These are phyloP conservation scores for Neoboletus brunneissimus DNA, from an alignment of 768 basidiomycete genomes.

Conservation along the genomic window DNA sequence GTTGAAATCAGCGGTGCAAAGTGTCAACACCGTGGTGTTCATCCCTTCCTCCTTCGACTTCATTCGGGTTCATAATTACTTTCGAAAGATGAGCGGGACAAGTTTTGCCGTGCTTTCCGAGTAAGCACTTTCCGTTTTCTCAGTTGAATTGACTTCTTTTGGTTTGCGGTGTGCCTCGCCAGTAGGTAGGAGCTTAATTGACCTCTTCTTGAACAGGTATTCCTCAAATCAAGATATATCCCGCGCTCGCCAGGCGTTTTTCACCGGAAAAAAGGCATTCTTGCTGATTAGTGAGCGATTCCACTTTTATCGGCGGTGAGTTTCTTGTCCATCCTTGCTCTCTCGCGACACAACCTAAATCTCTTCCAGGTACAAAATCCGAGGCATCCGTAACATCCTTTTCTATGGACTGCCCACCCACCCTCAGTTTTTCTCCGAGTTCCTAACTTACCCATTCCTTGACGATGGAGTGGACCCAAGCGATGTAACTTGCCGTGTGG, in stretches of 20 bases:
- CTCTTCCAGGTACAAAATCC: conserved; percentile 76
- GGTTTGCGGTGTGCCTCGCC: background rate
- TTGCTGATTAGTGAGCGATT: conserved; percentile 95
- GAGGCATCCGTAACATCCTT: conserved; percentile 88
- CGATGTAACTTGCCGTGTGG: conserved; percentile 77
- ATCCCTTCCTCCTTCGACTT: conserved; percentile 97
- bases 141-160: background rate
- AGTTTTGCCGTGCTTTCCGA: conserved; percentile 87
- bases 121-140: conserved; percentile 40
- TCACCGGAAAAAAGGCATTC: conserved; percentile 81
- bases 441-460: conserved; percentile 86
- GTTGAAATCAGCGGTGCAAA: conserved; percentile 91
- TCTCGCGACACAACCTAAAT: background rate
- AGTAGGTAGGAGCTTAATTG: background rate
- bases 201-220: conserved; percentile 51
- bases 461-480: conserved; percentile 82
- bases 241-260: conserved; percentile 90
- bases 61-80: conserved; percentile 83
- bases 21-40: conserved; percentile 83
- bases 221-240: conserved; percentile 93
- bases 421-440: conserved; percentile 88
- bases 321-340: background rate
- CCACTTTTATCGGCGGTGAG: conserved; percentile 89
- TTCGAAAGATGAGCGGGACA: conserved; percentile 68
- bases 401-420: conserved; percentile 94